A percentile compares a stretch with the other conserved stretches of the same genome.
Conservation (phyloP, 73 alveolate species). For the Paramecium bursaria region DNA sequence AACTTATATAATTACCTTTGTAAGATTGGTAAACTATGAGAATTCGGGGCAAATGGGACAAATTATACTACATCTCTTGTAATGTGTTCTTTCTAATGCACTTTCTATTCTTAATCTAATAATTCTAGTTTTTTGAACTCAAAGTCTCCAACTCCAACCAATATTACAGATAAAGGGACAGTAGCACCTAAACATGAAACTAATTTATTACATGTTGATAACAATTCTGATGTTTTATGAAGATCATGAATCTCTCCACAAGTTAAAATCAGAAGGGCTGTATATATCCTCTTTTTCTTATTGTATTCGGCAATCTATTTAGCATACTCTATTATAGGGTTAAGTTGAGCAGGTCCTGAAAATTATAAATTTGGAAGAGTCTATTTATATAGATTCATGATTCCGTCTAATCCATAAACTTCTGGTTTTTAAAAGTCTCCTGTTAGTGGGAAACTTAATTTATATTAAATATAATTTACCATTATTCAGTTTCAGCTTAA, state of each 20-base stretch:
- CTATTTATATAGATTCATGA: slow-evolving; percentile 72
- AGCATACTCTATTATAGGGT: slow-evolving; percentile 73
- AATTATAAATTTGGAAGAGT: slow-evolving; percentile 72
- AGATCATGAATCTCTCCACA: slow-evolving; percentile 80
- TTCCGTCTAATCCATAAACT: slow-evolving; percentile 75
- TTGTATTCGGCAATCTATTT: slow-evolving; percentile 66
- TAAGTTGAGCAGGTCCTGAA: slow-evolving; percentile 87
- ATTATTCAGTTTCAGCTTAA: slow-evolving; percentile 75
- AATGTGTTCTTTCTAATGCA: slow-evolving; percentile 71
- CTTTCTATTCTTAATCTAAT: slow-evolving; percentile 91
- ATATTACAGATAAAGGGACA: slow-evolving; percentile 87
- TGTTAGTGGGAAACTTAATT: slow-evolving; percentile 77
- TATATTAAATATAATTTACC: slow-evolving; percentile 47
- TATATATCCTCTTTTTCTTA: slow-evolving; percentile 46
- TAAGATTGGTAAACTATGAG: slow-evolving; percentile 75
- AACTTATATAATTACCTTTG: no score
- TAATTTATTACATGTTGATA: neutral
- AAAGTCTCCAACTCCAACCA: slow-evolving; percentile 95
- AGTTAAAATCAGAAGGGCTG: slow-evolving; percentile 83
- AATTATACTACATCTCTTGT: slow-evolving; percentile 87
- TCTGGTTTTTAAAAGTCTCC: slow-evolving; percentile 80
- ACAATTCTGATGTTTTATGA: slow-evolving; percentile 64
- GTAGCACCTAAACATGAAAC: slow-evolving; percentile 25
- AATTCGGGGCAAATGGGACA: slow-evolving; percentile 83
- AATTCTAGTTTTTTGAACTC: slow-evolving; percentile 84